Percentiles rank a stretch among this genome's conserved stretches.
Evolutionary conservation across 805 yeast species (phyloP).

Genomic region (Spathaspora passalidarum): DNA sequence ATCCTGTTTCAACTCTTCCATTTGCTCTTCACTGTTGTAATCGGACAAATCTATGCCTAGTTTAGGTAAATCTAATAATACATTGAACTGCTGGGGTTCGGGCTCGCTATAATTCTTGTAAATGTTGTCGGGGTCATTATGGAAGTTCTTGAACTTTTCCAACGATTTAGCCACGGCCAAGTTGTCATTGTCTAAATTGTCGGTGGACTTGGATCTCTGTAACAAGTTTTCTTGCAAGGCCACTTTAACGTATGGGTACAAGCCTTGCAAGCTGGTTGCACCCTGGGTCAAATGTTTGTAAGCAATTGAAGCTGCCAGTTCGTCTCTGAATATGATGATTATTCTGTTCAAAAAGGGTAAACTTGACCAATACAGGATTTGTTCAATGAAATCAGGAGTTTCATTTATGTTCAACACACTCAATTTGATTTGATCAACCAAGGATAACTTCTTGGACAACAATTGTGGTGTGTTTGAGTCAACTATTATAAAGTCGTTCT

Average conservation of each 20-base stretch:
- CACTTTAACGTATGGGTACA: conserved; percentile 20
- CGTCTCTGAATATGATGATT: conserved; percentile 35
- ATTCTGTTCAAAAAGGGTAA: conserved; percentile 36
- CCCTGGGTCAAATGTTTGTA: conserved; percentile 18
- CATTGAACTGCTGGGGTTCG: conserved; percentile 29
- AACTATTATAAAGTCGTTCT: conserved; percentile 24
- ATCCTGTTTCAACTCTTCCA: conserved; percentile 16
- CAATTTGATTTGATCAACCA: conserved; percentile 34
- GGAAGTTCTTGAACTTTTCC: conserved; percentile 21
- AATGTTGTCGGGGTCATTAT: conserved; percentile 11
- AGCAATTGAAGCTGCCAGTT: conserved; percentile 23
- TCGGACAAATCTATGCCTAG: conserved; percentile 29
- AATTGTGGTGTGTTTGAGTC: conserved; percentile 5
- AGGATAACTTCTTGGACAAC: conserved; percentile 17
- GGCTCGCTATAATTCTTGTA: conserved; percentile 29
- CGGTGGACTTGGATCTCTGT: conserved; percentile 30
- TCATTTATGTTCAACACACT: conserved; percentile 23
- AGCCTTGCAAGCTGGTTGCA: not conserved
- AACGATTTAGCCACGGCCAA: conserved; percentile 20
- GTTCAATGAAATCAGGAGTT: conserved; percentile 19
- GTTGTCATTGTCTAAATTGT: conserved; percentile 16
- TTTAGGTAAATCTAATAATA: conserved; percentile 23
- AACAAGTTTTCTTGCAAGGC: conserved; percentile 38
- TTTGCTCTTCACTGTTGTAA: conserved; percentile 21
- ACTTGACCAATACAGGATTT: conserved; percentile 35